Percentiles rank a stretch among this genome's conserved stretches.
phyloP scores from a whole-genome alignment of 768 basidiomycete species.

The Clathrus columnatus region DNA sequence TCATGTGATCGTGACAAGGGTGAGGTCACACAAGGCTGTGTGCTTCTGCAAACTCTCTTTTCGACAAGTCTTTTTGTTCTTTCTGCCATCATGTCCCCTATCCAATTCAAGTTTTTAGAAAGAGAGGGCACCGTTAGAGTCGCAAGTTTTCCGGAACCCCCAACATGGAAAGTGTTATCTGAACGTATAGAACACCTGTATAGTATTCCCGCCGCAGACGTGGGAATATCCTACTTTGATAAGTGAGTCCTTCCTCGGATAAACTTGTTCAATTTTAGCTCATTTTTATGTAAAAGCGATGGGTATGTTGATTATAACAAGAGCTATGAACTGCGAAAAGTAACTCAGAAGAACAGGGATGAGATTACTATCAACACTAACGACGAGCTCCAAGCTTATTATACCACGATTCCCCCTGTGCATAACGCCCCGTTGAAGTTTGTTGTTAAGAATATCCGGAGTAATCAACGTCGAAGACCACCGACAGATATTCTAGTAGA shows the following conservation, averaged over 20 bases:
- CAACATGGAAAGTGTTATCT: constrained; percentile 51
- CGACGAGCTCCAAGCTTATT: constrained; percentile 71
- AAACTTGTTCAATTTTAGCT: neutral
- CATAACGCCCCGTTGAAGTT: constrained; percentile 43
- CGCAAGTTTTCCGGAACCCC: constrained; percentile 39
- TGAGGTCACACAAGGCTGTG: too few species aligned
- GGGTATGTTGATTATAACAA: neutral
- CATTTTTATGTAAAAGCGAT: neutral
- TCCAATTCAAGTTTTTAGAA: constrained; percentile 54
- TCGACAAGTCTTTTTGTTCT: neutral
- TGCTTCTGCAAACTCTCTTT: too few species aligned
- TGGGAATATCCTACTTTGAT: constrained; percentile 68
- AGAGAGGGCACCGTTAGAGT: constrained; percentile 52
- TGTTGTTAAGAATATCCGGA: constrained; percentile 48
- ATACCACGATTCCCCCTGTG: constrained; percentile 26
- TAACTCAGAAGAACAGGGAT: constrained; percentile 45
- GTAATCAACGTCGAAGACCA: constrained; percentile 10
- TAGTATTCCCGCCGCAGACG: constrained; percentile 44
- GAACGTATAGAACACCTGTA: constrained; percentile 47
- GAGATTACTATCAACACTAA: constrained; percentile 70
- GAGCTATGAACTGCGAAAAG: neutral
- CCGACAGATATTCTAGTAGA: constrained; percentile 5
- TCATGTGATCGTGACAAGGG: too few species aligned
- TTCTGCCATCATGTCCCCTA: constrained; percentile 32
- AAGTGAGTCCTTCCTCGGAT: neutral